phyloP scores from a whole-genome alignment of 2,329 filamentous ascomycete species.

The Arachnomyces sp. region DNA sequence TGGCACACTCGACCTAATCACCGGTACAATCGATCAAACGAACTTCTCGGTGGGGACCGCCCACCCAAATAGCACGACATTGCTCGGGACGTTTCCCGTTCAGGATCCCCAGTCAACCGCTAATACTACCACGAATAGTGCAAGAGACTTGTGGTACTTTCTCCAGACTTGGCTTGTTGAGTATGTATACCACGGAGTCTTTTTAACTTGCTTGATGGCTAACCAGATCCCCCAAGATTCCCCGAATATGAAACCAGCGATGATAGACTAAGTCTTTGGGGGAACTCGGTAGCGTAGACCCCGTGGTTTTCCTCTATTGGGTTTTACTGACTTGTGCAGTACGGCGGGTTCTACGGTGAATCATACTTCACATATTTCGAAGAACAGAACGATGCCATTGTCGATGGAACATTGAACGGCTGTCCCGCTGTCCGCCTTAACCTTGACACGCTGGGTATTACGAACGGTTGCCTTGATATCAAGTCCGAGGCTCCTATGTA shows the following conservation, averaged over 20 bases:
- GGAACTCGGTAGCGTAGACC: conserved; percentile 9
- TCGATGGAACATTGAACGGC: conserved; percentile 16
- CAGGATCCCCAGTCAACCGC: conserved; percentile 8
- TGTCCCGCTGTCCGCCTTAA: conserved; percentile 4
- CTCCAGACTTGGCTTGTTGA: conserved; percentile 48
- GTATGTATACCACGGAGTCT: conserved; percentile 6
- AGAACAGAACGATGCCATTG: conserved; percentile 20
- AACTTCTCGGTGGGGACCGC: background rate
- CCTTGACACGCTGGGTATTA: conserved; percentile 40
- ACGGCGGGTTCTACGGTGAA: conserved; percentile 22
- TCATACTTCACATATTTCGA: conserved; percentile 18
- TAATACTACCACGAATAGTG: conserved; percentile 35
- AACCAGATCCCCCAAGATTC: conserved; percentile 26
- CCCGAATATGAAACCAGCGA: conserved; percentile 48
- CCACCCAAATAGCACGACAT: conserved; percentile 4
- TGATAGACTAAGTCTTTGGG: conserved; percentile 23
- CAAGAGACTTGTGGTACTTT: conserved; percentile 46
- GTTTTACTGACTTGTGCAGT: conserved; percentile 7
- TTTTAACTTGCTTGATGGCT: background rate
- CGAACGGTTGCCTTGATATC: conserved; percentile 43
- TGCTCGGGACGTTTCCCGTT: conserved; percentile 6
- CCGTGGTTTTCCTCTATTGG: too few relatives aligned
- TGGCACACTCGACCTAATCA: conserved; percentile 2
- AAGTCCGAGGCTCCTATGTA: conserved; percentile 37
- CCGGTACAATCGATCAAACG: background rate